Evolutionary conservation across 116 monocot genomes (phyloP).

Genomic region (Posidonia oceanica): DNA sequence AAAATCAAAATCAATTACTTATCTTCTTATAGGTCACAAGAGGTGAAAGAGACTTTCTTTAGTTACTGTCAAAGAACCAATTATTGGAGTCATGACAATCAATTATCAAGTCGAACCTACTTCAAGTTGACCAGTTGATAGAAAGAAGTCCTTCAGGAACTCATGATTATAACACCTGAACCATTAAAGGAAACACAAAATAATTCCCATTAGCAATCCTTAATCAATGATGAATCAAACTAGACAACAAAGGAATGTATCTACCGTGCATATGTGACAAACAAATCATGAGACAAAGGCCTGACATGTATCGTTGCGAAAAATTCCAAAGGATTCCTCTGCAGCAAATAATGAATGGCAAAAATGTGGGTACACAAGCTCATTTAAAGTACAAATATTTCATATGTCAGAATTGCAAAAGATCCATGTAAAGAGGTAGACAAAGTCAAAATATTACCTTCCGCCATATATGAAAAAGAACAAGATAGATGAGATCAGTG

Average conservation of each 20-base stretch:
- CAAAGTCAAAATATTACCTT: slow-evolving; percentile 47
- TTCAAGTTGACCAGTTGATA: slow-evolving; percentile 67
- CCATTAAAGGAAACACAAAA: background rate
- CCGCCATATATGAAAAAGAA: slow-evolving; percentile 90
- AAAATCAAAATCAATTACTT: too few species aligned
- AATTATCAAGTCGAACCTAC: slow-evolving; percentile 29
- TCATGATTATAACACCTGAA: slow-evolving; percentile 74
- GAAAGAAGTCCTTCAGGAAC: slow-evolving; percentile 89
- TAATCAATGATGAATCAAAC: background rate
- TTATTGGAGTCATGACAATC: background rate
- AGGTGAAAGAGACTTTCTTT: too few species aligned
- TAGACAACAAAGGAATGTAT: background rate
- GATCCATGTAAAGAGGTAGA: background rate
- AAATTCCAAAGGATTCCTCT: slow-evolving; percentile 69
- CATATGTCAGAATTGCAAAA: background rate
- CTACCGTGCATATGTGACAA: slow-evolving; percentile 85
- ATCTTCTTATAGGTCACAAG: too few species aligned
- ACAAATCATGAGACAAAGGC: slow-evolving; percentile 85
- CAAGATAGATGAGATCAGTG: slow-evolving; percentile 91
- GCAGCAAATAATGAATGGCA: slow-evolving; percentile 9
- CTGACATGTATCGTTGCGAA: slow-evolving; percentile 81
- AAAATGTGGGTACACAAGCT: background rate
- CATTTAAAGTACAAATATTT: background rate
- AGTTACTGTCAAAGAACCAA: background rate
- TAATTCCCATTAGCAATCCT: background rate